phyloP scores from a whole-genome alignment of 345 rosid genomes.

The Populus ilicifolia region DNA sequence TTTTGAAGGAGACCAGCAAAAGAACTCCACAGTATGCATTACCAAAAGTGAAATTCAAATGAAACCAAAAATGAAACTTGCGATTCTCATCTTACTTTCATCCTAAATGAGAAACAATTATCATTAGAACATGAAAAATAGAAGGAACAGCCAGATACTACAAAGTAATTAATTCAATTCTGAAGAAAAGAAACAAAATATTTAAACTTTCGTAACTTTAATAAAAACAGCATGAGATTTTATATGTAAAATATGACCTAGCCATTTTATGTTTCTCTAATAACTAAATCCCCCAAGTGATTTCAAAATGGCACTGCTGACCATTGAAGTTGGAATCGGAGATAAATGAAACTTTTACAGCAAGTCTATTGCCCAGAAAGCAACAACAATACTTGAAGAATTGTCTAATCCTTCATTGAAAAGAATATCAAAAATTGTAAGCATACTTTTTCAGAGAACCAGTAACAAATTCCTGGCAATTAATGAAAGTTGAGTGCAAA shows the following conservation, averaged over 20 bases:
- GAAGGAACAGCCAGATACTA: background rate
- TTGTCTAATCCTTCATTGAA: background rate
- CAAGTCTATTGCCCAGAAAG: background rate
- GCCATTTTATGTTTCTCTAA: background rate
- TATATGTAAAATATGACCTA: background rate
- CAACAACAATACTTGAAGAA: background rate
- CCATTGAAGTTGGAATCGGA: background rate
- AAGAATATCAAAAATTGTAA: background rate
- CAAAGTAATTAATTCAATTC: background rate
- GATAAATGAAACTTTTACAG: background rate
- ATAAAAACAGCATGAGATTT: background rate
- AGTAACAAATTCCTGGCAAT: background rate
- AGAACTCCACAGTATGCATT: too few species aligned
- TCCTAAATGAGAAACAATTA: background rate
- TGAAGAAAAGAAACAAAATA: background rate
- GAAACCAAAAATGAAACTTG: background rate
- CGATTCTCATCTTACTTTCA: background rate
- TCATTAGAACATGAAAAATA: background rate
- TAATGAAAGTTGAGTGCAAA: conserved; percentile 1
- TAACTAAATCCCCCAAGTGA: background rate
- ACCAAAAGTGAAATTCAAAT: too few species aligned
- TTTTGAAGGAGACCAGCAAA: background rate
- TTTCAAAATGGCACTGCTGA: background rate
- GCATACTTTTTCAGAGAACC: background rate
- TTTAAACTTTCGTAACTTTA: background rate